These are phyloP conservation scores for Colletotrichum cuscutae DNA, from an alignment of 2,329 filamentous ascomycete genomes.

Conservation along the genomic window DNA sequence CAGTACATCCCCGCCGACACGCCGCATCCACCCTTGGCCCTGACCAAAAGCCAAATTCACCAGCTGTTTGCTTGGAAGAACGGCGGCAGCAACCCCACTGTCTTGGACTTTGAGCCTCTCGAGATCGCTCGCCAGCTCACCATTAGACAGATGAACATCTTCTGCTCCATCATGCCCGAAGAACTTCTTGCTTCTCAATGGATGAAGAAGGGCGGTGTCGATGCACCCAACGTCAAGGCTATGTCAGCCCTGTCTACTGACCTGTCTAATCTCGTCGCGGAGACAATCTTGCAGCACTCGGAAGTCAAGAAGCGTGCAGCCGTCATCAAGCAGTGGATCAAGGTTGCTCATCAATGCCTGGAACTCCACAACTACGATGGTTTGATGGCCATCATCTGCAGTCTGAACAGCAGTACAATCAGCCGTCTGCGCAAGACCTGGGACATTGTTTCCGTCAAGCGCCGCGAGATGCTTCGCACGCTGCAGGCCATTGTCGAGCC, in stretches of 20 bases:
- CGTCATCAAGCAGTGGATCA: constrained; percentile 98
- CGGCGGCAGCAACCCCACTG: constrained; percentile 75
- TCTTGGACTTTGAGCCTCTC: constrained; percentile 90
- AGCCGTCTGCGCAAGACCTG: constrained; percentile 89
- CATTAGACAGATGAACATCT: constrained; percentile 89
- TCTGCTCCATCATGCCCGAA: constrained; percentile 90
- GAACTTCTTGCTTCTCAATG: constrained; percentile 93
- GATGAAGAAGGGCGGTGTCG: constrained; percentile 86
- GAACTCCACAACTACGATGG: constrained; percentile 96
- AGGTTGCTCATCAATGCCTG: constrained; percentile 86
- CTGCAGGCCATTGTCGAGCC: constrained; percentile 90
- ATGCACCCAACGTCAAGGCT: constrained; percentile 89
- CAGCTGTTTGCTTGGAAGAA: constrained; percentile 79
- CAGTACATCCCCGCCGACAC: constrained; percentile 77
- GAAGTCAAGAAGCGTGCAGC: constrained; percentile 92
- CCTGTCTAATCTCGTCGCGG: constrained; percentile 89
- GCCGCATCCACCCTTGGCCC: constrained; percentile 73
- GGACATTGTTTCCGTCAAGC: constrained; percentile 87
- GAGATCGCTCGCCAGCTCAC: constrained; percentile 94
- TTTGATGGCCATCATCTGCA: constrained; percentile 96
- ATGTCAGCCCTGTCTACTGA: constrained; percentile 95
- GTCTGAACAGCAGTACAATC: constrained; percentile 91
- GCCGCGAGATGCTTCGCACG: constrained; percentile 80
- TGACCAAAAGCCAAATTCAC: constrained; percentile 82
- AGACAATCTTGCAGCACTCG: constrained; percentile 88